Evolutionary conservation across 2,329 filamentous ascomycete genomes (phyloP).

Genomic region (Hymenotorrendiella dingleyae): DNA sequence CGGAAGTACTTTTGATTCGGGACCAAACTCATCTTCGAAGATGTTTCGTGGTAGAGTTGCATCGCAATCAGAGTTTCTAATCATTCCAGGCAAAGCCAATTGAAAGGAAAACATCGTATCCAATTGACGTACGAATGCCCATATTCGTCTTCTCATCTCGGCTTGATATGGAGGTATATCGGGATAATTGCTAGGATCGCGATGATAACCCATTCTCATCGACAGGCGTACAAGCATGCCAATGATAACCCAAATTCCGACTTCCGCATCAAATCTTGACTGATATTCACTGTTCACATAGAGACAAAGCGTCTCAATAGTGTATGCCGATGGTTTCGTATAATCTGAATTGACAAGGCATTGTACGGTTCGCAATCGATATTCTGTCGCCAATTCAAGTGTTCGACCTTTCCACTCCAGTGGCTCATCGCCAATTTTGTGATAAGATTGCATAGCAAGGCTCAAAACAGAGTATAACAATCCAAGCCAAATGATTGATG

Average conservation of each 20-base stretch:
- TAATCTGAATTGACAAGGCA: slow-evolving; percentile 72
- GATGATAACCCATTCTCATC: slow-evolving; percentile 57
- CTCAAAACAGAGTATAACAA: slow-evolving; percentile 71
- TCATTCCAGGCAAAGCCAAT: slow-evolving; percentile 55
- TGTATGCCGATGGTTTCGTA: slow-evolving; percentile 66
- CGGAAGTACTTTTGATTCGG: slow-evolving; percentile 61
- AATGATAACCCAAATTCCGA: slow-evolving; percentile 42
- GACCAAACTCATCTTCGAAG: slow-evolving; percentile 74
- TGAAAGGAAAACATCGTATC: slow-evolving; percentile 77
- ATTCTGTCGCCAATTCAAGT: slow-evolving; percentile 55
- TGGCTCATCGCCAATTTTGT: slow-evolving; percentile 74
- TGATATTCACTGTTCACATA: slow-evolving; percentile 73
- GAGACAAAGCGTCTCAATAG: slow-evolving; percentile 71
- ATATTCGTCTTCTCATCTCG: slow-evolving; percentile 66
- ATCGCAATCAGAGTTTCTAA: slow-evolving; percentile 69
- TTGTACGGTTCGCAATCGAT: slow-evolving; percentile 68
- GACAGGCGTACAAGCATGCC: slow-evolving; percentile 49
- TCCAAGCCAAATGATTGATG: slow-evolving; percentile 72
- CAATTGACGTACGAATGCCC: slow-evolving; percentile 66
- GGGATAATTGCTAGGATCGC: slow-evolving; percentile 70
- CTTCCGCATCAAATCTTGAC: slow-evolving; percentile 66
- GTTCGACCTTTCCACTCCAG: slow-evolving; percentile 62
- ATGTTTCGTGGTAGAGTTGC: slow-evolving; percentile 70
- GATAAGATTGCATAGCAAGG: slow-evolving; percentile 72
- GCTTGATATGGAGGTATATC: slow-evolving; percentile 68